Evolutionary conservation across 2,329 filamentous ascomycete genomes (phyloP), one percentile per base, ranked within the genome.

Genomic region (Phyllosticta citribraziliensis): DNA sequence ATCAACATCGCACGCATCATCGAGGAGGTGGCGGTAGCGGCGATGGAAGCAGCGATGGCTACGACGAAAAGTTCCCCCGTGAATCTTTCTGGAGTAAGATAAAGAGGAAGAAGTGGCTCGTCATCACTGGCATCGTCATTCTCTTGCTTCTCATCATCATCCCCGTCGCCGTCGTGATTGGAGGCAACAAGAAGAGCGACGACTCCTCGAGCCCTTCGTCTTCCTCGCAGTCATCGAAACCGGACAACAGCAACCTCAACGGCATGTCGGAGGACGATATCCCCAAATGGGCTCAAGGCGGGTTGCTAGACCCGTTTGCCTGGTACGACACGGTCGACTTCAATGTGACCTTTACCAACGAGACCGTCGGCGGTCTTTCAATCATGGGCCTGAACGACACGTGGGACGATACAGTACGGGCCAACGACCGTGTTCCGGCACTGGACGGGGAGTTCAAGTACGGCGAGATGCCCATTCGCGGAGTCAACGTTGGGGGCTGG

Each of bases 401-500:
- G 0, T 99, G 91, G 89, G 88, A 97, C 71, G 92, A 99, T 74
- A 88, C 87, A 24, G 79, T 83, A 2, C 79, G 80, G 65, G 86
- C 92, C 12, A 97, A 97, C 71, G 79, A 84, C 19, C 85, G 91
- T 33, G 91, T 95, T 0, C 89, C 91, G 0, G 79, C 90, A 1
- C 79, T 99, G 6, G 82, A 90, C 66, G 80, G 92, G 63, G 69
- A 80, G 1, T 97, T 93, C 82, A 85, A 87, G 2, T 99, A 97
- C 68, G 83, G 85, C 2, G 84, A 83, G 22, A 85, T 81, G 60
- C 91, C 92, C 2, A 91, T 95, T 24, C 85, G 93, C 6, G 94
- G 94, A 0, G 90, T 97, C 40, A 97, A 96, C 68, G 72, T 97
- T 1, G 94, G 94, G 57, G 94, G 94, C 12, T 99, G 94, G 94